Evolutionary conservation across 2,329 filamentous ascomycete genomes (phyloP), one percentile per base, ranked within the genome.

Genomic region (Didymella keratinophila): DNA sequence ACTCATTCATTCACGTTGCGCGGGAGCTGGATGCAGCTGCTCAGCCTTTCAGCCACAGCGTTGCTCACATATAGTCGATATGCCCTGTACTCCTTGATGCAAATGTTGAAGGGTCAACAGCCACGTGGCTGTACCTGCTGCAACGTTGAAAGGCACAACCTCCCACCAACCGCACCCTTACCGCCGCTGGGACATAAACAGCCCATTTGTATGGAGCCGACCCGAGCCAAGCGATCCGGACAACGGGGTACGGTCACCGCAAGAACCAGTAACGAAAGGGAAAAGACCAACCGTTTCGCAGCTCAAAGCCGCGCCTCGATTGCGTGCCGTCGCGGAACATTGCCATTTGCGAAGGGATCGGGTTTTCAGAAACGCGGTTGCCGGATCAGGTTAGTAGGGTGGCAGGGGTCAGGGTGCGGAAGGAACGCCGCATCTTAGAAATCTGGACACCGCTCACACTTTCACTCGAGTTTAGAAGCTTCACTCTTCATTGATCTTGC

Each of bases 401-500:
- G 25, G 32, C 14, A 18, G 46, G 20, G 30, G 36, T 37, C 10
- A 27, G 32, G 28, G 50, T 45, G 51, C 56, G 51, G 56, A 51
- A 47, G 32, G 39, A 45, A 45, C 49, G 48, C 56, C 56, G 56
- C 45, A 41, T 21, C 23, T 53, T 28, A 47, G 30, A 45, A 58
- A 53, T 49, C 43, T 25, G 25, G 37, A 34, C 44, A 39, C 18
- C 39, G 37, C n/a, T 43, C 42, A 23, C 27, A 30, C 36, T 23
- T 50, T 52, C 48, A 58, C 42, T 39, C 20, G 4, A 18, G 4
- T 12, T 46, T 28, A 9, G 18, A 54, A 21, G 21, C 20, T 48
- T 48, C 51, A 28, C 21, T 49, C 21, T 11, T 43, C n/a, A 23
- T 8, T 23, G 5, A 4, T 28, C 7, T 3, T 41, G 11, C 14